Base-by-base conservation (phyloP, 2,329 filamentous ascomycete genomes). In the Ophidiomyces ophidiicola region DNA sequence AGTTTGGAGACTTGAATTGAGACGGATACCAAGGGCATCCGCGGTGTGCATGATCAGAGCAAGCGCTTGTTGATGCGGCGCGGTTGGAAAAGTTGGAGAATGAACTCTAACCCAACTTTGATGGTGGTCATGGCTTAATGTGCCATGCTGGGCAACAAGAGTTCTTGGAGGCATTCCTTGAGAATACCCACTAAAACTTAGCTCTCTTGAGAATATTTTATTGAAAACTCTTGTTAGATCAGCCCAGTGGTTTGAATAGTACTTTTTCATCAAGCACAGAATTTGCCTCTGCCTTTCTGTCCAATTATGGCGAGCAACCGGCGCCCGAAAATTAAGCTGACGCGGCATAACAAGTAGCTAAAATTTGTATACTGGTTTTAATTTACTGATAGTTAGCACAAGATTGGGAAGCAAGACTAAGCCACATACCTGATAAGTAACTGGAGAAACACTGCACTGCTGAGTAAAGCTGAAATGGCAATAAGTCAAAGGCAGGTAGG, bases 91-190 rank as follows among this genome's bases (percentile, higher is more conserved):
- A 23, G 41, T 10, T 12, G 32, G 12, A 50, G 44, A 20, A 5
- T 58, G 50, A 0, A 58, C 52, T 17, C 47, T 33, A 0, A 36
- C 23, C 52, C 51, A 61, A 0, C 56, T 43, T 1, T 31, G 20
- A 20, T 55, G 32, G 0, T 45, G 35, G 1, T 35, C 19, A 1
- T 37, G 11, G 8, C 34, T 39, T 38, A 62, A 42, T 10, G 47
- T 45, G 4, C 6, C 5, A 48, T 50, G 55, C 21, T 59, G 56
- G 0, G 46, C n/a, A 2, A 43, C 5, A 0, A 60, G 17, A 0
- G 39, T 46, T 0, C 3, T 19, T 3, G 24, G 40, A 3, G 48
- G 26, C 21, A 52, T 32, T 0, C 33, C 42, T 6, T 31, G 10
- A 1, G n/a, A 3, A 5, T 57, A 52, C 0, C 52, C 55, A 38